phyloP scores from a whole-genome alignment of 345 rosid genomes.

The Turritis glabra region DNA sequence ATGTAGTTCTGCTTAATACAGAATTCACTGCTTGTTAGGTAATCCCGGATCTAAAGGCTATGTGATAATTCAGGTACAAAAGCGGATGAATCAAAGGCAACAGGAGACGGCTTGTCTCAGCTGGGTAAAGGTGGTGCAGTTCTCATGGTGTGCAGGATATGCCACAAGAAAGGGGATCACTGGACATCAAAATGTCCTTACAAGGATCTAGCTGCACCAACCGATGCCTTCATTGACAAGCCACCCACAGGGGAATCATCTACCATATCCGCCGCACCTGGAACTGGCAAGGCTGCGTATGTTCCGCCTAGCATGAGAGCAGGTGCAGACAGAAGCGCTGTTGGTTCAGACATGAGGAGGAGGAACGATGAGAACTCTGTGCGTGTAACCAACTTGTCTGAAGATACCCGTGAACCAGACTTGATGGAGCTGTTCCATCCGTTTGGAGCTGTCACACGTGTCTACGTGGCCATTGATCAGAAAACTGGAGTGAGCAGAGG shows the following conservation, averaged over 20 bases:
- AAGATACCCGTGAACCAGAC: conserved; percentile 86
- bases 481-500: conserved; percentile 88
- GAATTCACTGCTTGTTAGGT: background rate
- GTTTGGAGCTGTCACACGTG: conserved; percentile 80
- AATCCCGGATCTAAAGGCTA: background rate
- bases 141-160: conserved; percentile 85
- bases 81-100: conserved; percentile 58
- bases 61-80: conserved; percentile 55
- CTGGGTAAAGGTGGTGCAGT: conserved; percentile 73
- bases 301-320: conserved; percentile 79
- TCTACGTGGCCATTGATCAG: conserved; percentile 86
- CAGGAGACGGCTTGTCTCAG: conserved; percentile 65
- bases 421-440: conserved; percentile 82
- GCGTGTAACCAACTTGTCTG: conserved; percentile 78
- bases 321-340: conserved; percentile 62
- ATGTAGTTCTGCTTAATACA: background rate
- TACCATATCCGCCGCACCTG: conserved; percentile 44
- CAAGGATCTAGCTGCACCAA: conserved; percentile 72
- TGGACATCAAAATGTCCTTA: conserved; percentile 91
- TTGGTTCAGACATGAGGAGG: conserved; percentile 83
- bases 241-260: conserved; percentile 56
- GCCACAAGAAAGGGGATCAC: conserved; percentile 92
- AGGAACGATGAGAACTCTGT: conserved; percentile 95
- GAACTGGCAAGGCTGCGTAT: conserved; percentile 59
- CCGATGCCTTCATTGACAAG: conserved; percentile 60